phyloP scores from a whole-genome alignment of 768 basidiomycete genomes.

The Brasilioporus rufonigricans region DNA sequence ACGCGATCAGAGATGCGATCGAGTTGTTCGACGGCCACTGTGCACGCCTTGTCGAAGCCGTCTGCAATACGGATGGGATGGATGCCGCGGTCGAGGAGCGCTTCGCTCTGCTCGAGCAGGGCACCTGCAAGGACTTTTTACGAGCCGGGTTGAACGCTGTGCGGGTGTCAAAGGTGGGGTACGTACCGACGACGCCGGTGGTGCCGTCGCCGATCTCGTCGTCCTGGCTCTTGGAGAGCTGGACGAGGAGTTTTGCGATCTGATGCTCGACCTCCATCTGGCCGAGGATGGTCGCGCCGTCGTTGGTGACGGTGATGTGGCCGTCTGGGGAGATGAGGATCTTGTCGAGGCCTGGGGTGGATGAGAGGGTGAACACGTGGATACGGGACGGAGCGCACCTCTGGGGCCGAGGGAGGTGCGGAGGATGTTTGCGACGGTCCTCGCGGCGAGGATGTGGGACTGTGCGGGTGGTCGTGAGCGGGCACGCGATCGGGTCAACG shows the following conservation, averaged over 20 bases:
- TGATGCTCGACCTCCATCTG: slow-evolving; percentile 99
- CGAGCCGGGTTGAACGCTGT: not conserved
- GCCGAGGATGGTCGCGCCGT: slow-evolving; percentile 95
- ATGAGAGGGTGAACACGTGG: slow-evolving; percentile 11
- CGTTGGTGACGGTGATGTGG: slow-evolving; percentile 98
- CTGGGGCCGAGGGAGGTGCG: slow-evolving; percentile 93
- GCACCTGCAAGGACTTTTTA: slow-evolving; percentile 91
- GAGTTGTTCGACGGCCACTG: slow-evolving; percentile 85
- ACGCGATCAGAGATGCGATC: slow-evolving; percentile 90
- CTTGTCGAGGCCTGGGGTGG: slow-evolving; percentile 78
- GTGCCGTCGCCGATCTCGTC: slow-evolving; percentile 99
- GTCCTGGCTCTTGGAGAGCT: slow-evolving; percentile 96
- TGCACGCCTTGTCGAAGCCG: slow-evolving; percentile 94
- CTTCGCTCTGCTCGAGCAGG: slow-evolving; percentile 89
- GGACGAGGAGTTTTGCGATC: slow-evolving; percentile 96
- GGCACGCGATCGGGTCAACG: not conserved
- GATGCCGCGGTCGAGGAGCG: slow-evolving; percentile 97
- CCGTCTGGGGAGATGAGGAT: slow-evolving; percentile 95
- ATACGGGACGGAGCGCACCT: slow-evolving; percentile 47
- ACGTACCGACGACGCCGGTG: slow-evolving; percentile 96
- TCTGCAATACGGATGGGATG: slow-evolving; percentile 99
- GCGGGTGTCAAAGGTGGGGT: slow-evolving; percentile 2
- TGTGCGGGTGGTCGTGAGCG: slow-evolving; percentile 30
- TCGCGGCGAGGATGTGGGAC: slow-evolving; percentile 95
- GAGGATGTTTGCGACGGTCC: slow-evolving; percentile 91